phyloP scores from a whole-genome alignment of 306 rosid species.

The Biancaea sappan region DNA sequence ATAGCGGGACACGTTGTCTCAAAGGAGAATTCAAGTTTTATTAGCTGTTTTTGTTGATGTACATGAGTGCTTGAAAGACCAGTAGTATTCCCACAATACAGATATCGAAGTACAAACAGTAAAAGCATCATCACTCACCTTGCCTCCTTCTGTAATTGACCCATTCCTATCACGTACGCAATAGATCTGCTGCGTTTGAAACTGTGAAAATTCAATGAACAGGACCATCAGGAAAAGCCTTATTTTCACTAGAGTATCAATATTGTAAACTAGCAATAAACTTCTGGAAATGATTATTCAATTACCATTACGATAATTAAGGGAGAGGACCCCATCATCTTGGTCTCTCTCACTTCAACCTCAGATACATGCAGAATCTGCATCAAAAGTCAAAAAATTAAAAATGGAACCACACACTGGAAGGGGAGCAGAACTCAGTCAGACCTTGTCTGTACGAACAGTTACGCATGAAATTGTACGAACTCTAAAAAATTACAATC shows the following conservation, averaged over 20 bases:
- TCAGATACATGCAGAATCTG: constrained; percentile 93
- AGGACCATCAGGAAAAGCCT: constrained; percentile 23
- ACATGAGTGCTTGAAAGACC: not conserved
- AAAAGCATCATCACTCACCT: constrained; percentile 51
- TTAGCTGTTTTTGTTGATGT: not conserved
- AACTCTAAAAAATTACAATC: not conserved
- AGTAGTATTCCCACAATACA: constrained; percentile 13
- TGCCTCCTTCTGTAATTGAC: constrained; percentile 81
- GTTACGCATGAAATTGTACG: not conserved
- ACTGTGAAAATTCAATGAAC: constrained; percentile 56
- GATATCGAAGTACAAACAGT: not conserved
- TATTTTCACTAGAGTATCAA: constrained; percentile 16
- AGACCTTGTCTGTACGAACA: not conserved
- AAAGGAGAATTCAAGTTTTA: constrained; percentile 4
- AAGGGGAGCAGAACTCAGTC: constrained; percentile 21
- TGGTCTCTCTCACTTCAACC: constrained; percentile 71
- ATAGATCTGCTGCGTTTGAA: constrained; percentile 88
- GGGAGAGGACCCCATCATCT: constrained; percentile 83
- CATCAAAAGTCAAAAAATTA: constrained; percentile 34
- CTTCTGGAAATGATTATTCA: constrained; percentile 6
- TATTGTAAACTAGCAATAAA: constrained; percentile 6
- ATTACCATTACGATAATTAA: constrained; percentile 69
- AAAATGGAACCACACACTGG: constrained; percentile 10
- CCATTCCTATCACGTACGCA: constrained; percentile 83
- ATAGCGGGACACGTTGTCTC: constrained; percentile 5